Base-by-base conservation (phyloP, 345 rosid species). In the Pugionium dolabratum region DNA sequence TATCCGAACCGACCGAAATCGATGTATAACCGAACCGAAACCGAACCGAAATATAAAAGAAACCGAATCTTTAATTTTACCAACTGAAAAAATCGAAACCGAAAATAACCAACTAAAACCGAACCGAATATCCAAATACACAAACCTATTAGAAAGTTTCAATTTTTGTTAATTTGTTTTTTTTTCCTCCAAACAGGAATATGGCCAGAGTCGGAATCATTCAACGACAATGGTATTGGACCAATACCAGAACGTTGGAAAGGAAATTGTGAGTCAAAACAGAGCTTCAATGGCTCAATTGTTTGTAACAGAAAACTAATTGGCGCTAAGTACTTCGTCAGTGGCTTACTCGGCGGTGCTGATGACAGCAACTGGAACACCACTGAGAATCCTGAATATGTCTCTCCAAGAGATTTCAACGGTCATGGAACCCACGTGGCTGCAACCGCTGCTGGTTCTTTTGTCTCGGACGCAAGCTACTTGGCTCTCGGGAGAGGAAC, bases 401-500 rank as follows among this genome's bases (percentile, higher is more conserved):
- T 81, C 28, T 83, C 87, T 6, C 80, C 86, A 0, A 70, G 90
- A 62, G 89, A 84, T 55, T 81, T 77, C 0, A 49, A 54, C 25
- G 90, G 90, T 30, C 91, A 86, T 33, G 96, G 91, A 3, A 82
- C 85, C 0, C 90, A 84, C 69, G 81, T 86, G 3, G 71, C 91
- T 9, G 75, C 83, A 55, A 86, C 80, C 0, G 87, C 91, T 1
- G 83, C 74, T 18, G 89, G 89, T 4, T 75, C 74, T 4, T 66
- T 65, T 18, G 84, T 82, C 40, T 10, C 35, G 2, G 80, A 78
- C 46, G 72, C 76, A 0, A 74, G 79, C 46, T 81, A 77, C 59
- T 65, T 61, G 36, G 84, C 80, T 8, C 72, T 78, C 9, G 92
- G 75, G 1, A 54, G 35, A 54, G 89, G 89, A 11, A 65, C 4